phyloP scores from a whole-genome alignment of 495 filamentous ascomycete species.

The Annulohypoxylon moriforme region DNA sequence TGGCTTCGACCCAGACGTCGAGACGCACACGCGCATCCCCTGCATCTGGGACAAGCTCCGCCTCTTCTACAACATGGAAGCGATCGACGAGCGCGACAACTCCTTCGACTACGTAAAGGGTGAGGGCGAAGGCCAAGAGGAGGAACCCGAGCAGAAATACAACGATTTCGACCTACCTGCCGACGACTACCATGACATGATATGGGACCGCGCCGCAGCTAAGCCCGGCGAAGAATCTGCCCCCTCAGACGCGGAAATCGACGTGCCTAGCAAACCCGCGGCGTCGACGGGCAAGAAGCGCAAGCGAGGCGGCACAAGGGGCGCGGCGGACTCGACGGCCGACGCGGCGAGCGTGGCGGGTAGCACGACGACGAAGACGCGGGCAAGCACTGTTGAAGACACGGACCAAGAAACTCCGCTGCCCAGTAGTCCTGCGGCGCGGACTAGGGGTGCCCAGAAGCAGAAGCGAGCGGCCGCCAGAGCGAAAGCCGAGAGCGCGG shows the following conservation, averaged over 20 bases:
- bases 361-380: constrained; percentile 51
- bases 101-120: constrained; percentile 70
- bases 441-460: constrained; percentile 52
- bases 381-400: constrained; percentile 66
- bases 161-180: constrained; percentile 80
- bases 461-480: constrained; percentile 56
- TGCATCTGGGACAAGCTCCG: constrained; percentile 92
- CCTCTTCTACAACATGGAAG: constrained; percentile 86
- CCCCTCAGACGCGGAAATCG: constrained; percentile 63
- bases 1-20: constrained; percentile 75
- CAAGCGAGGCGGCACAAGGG: constrained; percentile 59
- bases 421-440: constrained; percentile 51
- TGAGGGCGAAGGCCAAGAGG: constrained; percentile 59
- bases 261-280: constrained; percentile 43
- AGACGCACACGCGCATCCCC: constrained; percentile 84
- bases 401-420: constrained; percentile 59
- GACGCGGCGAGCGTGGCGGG: constrained; percentile 43
- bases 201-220: constrained; percentile 74
- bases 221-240: constrained; percentile 65
- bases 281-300: constrained; percentile 65
- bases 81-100: constrained; percentile 86
- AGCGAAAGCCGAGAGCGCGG: constrained; percentile 43
- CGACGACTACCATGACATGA: constrained; percentile 79
- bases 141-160: constrained; percentile 66
- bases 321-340: constrained; percentile 29